A percentile compares a stretch with the other conserved stretches of the same genome.
phyloP scores from a whole-genome alignment of 2,329 filamentous ascomycete species.

The Aotearoamyces nothofagi region DNA sequence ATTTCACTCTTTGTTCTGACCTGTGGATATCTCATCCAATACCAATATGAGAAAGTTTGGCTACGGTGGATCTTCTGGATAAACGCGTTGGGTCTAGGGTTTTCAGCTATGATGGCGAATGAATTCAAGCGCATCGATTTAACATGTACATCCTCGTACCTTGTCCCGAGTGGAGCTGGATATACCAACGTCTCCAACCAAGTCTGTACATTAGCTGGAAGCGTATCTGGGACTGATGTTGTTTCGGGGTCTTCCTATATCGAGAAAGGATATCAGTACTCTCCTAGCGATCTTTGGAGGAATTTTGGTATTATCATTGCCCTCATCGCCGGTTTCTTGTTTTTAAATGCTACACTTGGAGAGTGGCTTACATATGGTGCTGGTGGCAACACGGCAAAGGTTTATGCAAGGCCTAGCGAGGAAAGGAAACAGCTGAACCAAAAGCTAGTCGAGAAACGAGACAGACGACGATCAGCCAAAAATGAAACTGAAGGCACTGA shows the following conservation, averaged over 20 bases:
- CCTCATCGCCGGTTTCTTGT: conserved; percentile 61
- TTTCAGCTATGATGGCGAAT: conserved; percentile 72
- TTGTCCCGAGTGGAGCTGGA: conserved; percentile 51
- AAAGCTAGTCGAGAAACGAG: conserved; percentile 41
- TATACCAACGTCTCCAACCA: conserved; percentile 35
- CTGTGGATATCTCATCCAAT: conserved; percentile 64
- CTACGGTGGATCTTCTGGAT: conserved; percentile 39
- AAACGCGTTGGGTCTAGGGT: conserved; percentile 48
- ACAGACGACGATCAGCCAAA: conserved; percentile 32
- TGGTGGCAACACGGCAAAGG: conserved; percentile 55
- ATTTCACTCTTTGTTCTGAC: conserved; percentile 46
- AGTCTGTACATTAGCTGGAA: conserved; percentile 51
- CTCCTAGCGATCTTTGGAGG: conserved; percentile 48
- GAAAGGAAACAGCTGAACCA: conserved; percentile 53
- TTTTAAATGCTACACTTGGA: conserved; percentile 54
- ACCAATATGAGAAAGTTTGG: conserved; percentile 55
- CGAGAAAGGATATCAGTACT: conserved; percentile 50
- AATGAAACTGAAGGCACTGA: conserved; percentile 28
- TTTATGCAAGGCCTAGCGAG: conserved; percentile 56
- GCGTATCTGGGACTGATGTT: conserved; percentile 42
- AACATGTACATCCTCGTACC: conserved; percentile 37
- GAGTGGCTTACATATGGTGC: conserved; percentile 50
- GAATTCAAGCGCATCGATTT: conserved; percentile 42
- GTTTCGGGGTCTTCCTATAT: conserved; percentile 60
- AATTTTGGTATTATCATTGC: conserved; percentile 61